These are phyloP conservation scores for Cyclocybe cylindracea DNA, from an alignment of 768 basidiomycete genomes.

Conservation along the genomic window DNA sequence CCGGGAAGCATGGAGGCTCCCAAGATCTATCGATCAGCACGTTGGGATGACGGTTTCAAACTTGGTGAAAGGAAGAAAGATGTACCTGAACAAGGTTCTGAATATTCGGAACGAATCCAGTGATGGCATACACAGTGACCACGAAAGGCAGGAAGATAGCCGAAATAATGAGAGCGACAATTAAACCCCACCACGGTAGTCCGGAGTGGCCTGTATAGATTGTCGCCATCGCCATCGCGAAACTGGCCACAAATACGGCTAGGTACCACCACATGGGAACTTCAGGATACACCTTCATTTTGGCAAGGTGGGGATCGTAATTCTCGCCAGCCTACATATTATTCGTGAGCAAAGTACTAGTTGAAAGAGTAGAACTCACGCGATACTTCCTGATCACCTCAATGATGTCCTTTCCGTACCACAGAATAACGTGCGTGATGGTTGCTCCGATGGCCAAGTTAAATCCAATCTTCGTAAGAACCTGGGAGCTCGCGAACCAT, in stretches of 20 bases:
- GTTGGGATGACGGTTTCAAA: not conserved
- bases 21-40: slow-evolving; percentile 39
- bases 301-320: slow-evolving; percentile 55
- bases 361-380: slow-evolving; percentile 17
- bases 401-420: slow-evolving; percentile 53
- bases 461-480: slow-evolving; percentile 38
- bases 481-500: slow-evolving; percentile 47
- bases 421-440: slow-evolving; percentile 50
- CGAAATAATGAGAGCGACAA: slow-evolving; percentile 54
- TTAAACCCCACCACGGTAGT: slow-evolving; percentile 61
- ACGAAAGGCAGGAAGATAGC: slow-evolving; percentile 52
- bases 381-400: slow-evolving; percentile 43
- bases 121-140: slow-evolving; percentile 53
- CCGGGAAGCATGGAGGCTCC: slow-evolving; percentile 49
- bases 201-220: slow-evolving; percentile 54
- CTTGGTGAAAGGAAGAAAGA: not conserved
- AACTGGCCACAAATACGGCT: slow-evolving; percentile 39
- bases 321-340: slow-evolving; percentile 28
- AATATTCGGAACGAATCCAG: slow-evolving; percentile 42
- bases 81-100: slow-evolving; percentile 34
- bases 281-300: slow-evolving; percentile 49
- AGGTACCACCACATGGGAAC: slow-evolving; percentile 57
- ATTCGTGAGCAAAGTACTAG: not conserved
- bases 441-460: slow-evolving; percentile 47
- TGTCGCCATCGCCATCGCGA: slow-evolving; percentile 54